Base-by-base conservation (phyloP, 768 basidiomycete species). In the Suillus tomentosus region DNA sequence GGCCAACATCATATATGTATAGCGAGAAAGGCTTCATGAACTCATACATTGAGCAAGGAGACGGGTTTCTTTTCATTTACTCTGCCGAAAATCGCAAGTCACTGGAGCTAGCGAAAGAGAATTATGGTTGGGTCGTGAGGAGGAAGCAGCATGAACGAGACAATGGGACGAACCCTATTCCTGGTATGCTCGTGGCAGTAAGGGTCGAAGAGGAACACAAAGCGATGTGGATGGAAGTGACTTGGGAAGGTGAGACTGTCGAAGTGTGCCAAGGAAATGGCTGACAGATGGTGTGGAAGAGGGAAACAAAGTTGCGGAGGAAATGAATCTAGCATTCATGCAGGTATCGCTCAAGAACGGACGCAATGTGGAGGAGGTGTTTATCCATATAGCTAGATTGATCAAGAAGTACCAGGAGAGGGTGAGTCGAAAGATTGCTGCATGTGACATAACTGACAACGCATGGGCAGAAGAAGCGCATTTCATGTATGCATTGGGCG, bases 341-440 rank as follows among this genome's bases (percentile, higher is more conserved):
- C 39, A 58, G 39, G 56, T 58, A 40, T 58, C 56, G 15, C 56
- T 58, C 24, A 58, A 58, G 56, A 58, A 58, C 15, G 56, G 56
- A 27, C 56, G 39, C 9, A 42, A 58, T 40, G 56, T 58, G 39
- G 39, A 58, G 3, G 56, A 40, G 24, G 56, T 19, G 10, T 58
- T 58, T 58, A 27, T 58, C 15, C 56, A 58, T 42, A 58, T 58
- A 24, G 56, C 39, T 5, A 58, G 39, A 27, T 27, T 58, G 24
- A 58, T 58, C 17, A 58, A 58, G 39, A 40, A 40, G 17, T 27
- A 58, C 24, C 57, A 58, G 24, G 57, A 58, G 22, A 58, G 57
- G 57, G 57, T 58, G 57, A 58, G 40, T 19, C 24, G 2, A 42
- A 1, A 31, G 6, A 31, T 31, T 19, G 40, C 6, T 42, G 27